A percentile compares a stretch with the other conserved stretches of the same genome.
These are phyloP conservation scores for Umbilicaria muhlenbergii DNA, from an alignment of 495 filamentous ascomycete species.

Conservation along the genomic window DNA sequence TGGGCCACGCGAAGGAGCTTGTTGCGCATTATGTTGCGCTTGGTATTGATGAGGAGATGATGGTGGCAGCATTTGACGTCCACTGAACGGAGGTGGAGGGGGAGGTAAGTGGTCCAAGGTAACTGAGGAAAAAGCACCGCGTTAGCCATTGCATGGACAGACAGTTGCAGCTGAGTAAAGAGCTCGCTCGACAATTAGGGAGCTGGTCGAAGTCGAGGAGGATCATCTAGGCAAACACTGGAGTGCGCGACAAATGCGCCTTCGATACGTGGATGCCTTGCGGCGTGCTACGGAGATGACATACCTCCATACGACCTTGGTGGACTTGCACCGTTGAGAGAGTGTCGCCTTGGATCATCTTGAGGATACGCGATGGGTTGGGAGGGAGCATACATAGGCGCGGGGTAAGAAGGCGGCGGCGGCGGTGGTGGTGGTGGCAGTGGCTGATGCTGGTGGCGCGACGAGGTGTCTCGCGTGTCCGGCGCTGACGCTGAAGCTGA, in stretches of 20 bases:
- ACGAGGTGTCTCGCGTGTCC: background rate
- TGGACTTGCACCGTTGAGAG: constrained; percentile 3
- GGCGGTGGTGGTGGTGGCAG: constrained; percentile 1
- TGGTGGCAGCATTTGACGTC: constrained; percentile 43
- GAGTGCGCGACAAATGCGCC: too few relatives aligned
- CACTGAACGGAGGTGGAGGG: constrained; percentile 31
- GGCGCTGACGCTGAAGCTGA: too few relatives aligned
- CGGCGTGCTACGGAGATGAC: background rate
- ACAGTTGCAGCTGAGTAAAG: too few relatives aligned
- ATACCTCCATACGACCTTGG: constrained; percentile 12
- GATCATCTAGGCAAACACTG: too few relatives aligned
- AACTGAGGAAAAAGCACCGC: background rate
- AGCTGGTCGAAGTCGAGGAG: too few relatives aligned
- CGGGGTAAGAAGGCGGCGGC: constrained; percentile 3
- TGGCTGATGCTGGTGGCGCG: constrained; percentile 4
- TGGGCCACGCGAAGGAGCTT: constrained; percentile 14
- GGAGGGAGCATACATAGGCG: constrained; percentile 3
- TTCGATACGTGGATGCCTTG: background rate
- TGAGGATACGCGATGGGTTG: constrained; percentile 1
- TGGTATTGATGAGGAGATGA: constrained; percentile 40
- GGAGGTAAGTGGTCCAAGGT: constrained; percentile 6
- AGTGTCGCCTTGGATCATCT: constrained; percentile 1
- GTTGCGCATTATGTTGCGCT: constrained; percentile 25
- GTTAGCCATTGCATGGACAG: too few relatives aligned
- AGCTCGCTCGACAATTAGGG: too few relatives aligned